phyloP scores from a whole-genome alignment of 768 basidiomycete species.

The Lentinula boryana region DNA sequence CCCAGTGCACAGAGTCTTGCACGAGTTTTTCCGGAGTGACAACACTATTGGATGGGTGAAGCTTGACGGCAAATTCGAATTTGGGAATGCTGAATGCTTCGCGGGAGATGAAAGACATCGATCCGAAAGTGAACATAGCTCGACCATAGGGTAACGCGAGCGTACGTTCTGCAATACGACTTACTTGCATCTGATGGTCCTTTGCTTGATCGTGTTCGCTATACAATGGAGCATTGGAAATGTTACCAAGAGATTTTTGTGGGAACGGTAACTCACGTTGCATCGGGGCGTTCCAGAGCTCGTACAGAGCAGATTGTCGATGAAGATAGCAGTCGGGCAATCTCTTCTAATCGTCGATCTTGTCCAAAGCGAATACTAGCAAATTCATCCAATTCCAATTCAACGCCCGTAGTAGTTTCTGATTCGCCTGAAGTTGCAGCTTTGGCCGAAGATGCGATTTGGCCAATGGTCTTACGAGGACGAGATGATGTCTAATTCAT shows the following conservation, averaged over 20 bases:
- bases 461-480: conserved; percentile 44
- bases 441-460: conserved; percentile 46
- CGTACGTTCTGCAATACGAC: conserved; percentile 80
- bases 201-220: conserved; percentile 87
- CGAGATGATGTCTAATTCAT: conserved; percentile 40
- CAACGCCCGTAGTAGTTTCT: conserved; percentile 61
- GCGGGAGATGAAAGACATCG: conserved; percentile 65
- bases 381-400: conserved; percentile 67
- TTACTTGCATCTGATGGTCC: conserved; percentile 77
- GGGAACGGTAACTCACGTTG: conserved; percentile 45
- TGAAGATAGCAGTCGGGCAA: conserved; percentile 85
- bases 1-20: conserved; percentile 76
- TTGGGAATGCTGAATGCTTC: conserved; percentile 79
- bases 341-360: conserved; percentile 87
- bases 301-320: conserved; percentile 62
- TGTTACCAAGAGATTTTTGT: background rate
- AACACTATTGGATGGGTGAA: conserved; percentile 67
- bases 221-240: conserved; percentile 1
- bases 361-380: conserved; percentile 84
- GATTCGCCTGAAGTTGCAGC: conserved; percentile 48
- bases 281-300: conserved; percentile 60
- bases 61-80: conserved; percentile 67
- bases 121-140: conserved; percentile 88
- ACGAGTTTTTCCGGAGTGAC: conserved; percentile 69
- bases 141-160: conserved; percentile 87